Evolutionary conservation across 1,139 yeast species (phyloP).

Genomic region (Diutina mesorugosa): DNA sequence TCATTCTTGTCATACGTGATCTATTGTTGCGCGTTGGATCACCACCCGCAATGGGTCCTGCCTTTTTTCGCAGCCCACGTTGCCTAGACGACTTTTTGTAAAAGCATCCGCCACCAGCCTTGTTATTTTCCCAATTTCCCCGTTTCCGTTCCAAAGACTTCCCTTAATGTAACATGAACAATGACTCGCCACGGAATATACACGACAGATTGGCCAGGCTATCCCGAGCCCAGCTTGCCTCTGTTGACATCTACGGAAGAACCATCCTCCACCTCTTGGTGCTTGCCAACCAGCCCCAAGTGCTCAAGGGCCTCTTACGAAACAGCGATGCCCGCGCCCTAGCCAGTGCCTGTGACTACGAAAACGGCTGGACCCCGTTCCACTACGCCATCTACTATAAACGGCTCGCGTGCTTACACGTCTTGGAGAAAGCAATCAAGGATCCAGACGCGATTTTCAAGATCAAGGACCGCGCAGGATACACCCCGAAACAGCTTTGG

Average conservation of each 20-base stretch:
- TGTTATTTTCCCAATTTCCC: not conserved
- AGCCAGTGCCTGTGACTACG: slow-evolving; percentile 42
- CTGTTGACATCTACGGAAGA: slow-evolving; percentile 66
- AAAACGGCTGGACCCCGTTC: slow-evolving; percentile 75
- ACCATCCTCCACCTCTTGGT: slow-evolving; percentile 49
- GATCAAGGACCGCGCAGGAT: slow-evolving; percentile 54
- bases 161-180: slow-evolving; percentile 1
- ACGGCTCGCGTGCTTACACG: slow-evolving; percentile 41
- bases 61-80: not conserved
- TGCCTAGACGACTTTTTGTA: not conserved
- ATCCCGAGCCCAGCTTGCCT: slow-evolving; percentile 26
- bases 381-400: slow-evolving; percentile 58
- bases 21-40: not conserved
- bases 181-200: not conserved
- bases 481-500: slow-evolving; percentile 50
- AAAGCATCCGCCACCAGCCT: not conserved
- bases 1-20: not conserved
- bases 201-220: slow-evolving; percentile 12
- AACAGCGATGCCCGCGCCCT: slow-evolving; percentile 27
- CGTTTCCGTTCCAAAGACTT: not conserved
- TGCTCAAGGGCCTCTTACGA: slow-evolving; percentile 33
- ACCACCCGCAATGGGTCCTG: not conserved
- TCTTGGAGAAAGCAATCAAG: slow-evolving; percentile 21
- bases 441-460: slow-evolving; percentile 25
- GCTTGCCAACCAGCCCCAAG: slow-evolving; percentile 35